Conservation (phyloP, 2,329 filamentous ascomycete species). For the Stachybotrys chlorohalonatus region DNA sequence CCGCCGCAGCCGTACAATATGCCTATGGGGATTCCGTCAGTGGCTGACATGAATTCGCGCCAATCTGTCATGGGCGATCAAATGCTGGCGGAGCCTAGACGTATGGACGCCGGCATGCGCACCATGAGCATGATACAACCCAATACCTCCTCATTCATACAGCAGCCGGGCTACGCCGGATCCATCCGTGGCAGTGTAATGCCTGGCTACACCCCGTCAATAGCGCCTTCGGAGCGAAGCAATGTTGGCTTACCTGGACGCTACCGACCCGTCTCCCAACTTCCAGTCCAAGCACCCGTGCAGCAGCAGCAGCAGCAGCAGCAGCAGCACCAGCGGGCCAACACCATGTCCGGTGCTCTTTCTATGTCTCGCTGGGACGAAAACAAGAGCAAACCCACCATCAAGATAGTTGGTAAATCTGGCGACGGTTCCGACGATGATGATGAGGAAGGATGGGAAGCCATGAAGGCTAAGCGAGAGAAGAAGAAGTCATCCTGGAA, state of each 20-base stretch:
- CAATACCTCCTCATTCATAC: conserved; percentile 49
- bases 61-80: conserved; percentile 37
- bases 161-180: conserved; percentile 26
- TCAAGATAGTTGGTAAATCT: conserved; percentile 29
- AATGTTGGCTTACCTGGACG: conserved; percentile 83
- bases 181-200: conserved; percentile 24
- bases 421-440: conserved; percentile 42
- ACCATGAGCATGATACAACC: conserved; percentile 82
- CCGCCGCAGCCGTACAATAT: conserved; percentile 18
- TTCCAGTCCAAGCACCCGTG: conserved; percentile 25
- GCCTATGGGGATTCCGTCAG: conserved; percentile 26
- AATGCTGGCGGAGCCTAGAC: conserved; percentile 33
- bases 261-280: conserved; percentile 80
- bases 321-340: conserved; percentile 19
- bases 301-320: conserved; percentile 16
- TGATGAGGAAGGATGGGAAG: conserved; percentile 60
- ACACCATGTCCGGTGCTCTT: conserved; percentile 23
- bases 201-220: conserved; percentile 72
- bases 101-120: conserved; percentile 41
- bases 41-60: conserved; percentile 33
- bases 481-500: conserved; percentile 60
- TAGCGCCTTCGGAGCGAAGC: conserved; percentile 91
- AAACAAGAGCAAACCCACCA: conserved; percentile 20
- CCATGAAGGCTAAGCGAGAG: conserved; percentile 60
- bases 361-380: conserved; percentile 20